Evolutionary conservation across 257 asterid genomes (phyloP).

Genomic region (Agastache rugosa): DNA sequence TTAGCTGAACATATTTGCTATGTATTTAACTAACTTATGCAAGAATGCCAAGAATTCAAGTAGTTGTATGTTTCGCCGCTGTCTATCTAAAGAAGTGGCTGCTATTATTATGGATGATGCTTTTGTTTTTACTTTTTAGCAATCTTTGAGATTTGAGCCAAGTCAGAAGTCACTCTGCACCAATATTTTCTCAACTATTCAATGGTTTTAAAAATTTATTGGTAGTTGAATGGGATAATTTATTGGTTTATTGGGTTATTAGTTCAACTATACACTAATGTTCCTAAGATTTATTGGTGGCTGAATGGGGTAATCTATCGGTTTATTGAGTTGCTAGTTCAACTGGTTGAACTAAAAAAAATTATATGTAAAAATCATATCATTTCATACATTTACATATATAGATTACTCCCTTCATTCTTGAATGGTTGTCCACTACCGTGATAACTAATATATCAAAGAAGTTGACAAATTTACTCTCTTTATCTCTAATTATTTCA

Average conservation of each 20-base stretch:
- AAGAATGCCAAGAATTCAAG: background rate
- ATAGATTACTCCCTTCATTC: too few relatives aligned
- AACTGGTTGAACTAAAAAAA: background rate
- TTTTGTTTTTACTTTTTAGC: background rate
- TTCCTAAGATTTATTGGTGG: background rate
- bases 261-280: background rate
- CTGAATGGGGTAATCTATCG: background rate
- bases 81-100: background rate
- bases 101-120: background rate
- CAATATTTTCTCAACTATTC: background rate
- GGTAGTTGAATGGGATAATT: background rate
- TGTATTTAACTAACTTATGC: background rate
- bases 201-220: background rate
- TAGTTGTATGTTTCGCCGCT: background rate
- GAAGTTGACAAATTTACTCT: too few relatives aligned
- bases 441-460: too few relatives aligned
- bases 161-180: background rate
- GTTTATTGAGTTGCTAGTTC: background rate
- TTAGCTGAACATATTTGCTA: too few relatives aligned
- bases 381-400: background rate
- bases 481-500: too few relatives aligned
- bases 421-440: too few relatives aligned
- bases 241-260: slow-evolving; percentile 5
- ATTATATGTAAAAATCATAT: background rate
- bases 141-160: background rate